These are phyloP conservation scores for Cerrena zonata DNA, from an alignment of 1,284 basidiomycete species.

Conservation along the genomic window DNA sequence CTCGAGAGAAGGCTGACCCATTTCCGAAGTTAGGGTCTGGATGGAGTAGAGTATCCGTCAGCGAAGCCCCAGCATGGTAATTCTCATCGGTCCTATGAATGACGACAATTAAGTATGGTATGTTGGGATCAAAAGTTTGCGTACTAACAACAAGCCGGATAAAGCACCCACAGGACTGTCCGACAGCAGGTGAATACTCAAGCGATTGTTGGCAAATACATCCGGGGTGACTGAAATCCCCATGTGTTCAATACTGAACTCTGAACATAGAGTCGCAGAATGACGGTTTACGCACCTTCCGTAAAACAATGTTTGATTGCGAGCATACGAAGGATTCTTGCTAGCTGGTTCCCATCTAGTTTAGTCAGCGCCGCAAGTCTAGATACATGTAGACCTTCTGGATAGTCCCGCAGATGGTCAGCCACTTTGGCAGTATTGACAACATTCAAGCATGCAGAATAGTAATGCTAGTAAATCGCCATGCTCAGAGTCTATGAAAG, in stretches of 20 bases:
- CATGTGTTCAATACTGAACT: too few relatives aligned
- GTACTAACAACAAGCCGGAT: conserved; percentile 7
- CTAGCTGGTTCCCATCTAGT: conserved; percentile 28
- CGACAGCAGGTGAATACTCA: conserved; percentile 14
- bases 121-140: too few relatives aligned
- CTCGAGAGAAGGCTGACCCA: too few relatives aligned
- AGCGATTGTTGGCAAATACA: conserved; percentile 23
- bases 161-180: conserved; percentile 10
- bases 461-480: not conserved
- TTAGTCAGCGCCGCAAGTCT: conserved; percentile 25
- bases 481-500: too few relatives aligned
- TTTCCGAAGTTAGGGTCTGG: too few relatives aligned
- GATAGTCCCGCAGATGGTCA: conserved; percentile 20
- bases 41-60: too few relatives aligned
- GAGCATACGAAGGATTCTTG: conserved; percentile 31
- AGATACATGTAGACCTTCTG: conserved; percentile 27
- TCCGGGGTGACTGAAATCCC: conserved; percentile 15
- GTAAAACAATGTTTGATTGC: conserved; percentile 33
- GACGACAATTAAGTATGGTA: too few relatives aligned
- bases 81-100: too few relatives aligned
- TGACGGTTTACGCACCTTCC: conserved; percentile 26
- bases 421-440: conserved; percentile 28
- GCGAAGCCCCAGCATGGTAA: too few relatives aligned
- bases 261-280: not conserved
- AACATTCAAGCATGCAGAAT: conserved; percentile 8